Evolutionary conservation across 208 protist species (phyloP).

Genomic region (Crithidia acanthocephali): DNA sequence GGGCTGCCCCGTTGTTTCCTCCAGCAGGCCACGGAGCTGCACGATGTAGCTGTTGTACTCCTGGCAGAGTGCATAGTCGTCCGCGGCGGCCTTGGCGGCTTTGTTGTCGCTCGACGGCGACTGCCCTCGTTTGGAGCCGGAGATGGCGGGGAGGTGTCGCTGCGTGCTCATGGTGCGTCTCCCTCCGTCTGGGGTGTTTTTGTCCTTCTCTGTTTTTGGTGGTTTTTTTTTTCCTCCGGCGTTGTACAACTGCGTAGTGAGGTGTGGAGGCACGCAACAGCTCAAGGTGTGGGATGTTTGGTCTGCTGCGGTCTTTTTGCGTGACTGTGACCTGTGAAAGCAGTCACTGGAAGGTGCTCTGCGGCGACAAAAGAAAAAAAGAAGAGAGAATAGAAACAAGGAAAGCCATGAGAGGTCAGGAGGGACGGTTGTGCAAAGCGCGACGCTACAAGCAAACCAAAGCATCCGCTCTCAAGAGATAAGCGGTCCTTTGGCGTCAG

Average conservation of each 20-base stretch:
- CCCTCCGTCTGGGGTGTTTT: background rate
- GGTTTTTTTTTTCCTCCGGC: no score
- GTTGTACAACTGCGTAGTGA: no score
- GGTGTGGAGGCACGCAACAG: no score
- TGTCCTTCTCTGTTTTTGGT: background rate
- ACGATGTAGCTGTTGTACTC: conserved; percentile 53
- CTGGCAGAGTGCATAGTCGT: conserved; percentile 35
- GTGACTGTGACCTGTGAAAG: no score
- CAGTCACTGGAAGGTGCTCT: no score
- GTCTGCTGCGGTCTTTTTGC: no score
- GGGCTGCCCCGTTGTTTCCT: conserved; percentile 58
- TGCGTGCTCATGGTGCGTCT: conserved; percentile 6
- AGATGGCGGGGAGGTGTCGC: background rate
- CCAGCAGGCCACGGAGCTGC: conserved; percentile 67
- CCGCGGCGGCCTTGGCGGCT: background rate
- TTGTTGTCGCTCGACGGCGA: background rate
- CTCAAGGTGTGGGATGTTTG: no score
- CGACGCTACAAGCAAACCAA: background rate
- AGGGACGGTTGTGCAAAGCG: background rate
- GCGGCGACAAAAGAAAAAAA: no score
- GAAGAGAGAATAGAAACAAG: no score
- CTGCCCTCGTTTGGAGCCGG: background rate
- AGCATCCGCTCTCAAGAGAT: no score
- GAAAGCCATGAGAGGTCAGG: conserved; percentile 1
- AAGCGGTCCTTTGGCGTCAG: no score